phyloP scores from a whole-genome alignment of 768 basidiomycete species.

The Crassisporium funariophilum region DNA sequence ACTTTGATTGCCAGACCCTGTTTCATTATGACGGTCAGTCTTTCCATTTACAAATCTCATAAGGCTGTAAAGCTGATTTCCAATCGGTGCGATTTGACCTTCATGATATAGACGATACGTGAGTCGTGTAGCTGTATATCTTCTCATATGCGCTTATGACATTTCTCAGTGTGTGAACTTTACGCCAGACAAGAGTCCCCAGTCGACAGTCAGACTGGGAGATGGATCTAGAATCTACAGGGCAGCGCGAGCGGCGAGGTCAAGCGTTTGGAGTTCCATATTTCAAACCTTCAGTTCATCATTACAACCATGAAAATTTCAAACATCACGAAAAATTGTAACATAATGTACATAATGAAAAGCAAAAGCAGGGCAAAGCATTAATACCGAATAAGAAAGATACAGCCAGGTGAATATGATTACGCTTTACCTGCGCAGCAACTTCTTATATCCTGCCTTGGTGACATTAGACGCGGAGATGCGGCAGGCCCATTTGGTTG shows the following conservation, averaged over 20 bases:
- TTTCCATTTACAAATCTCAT: conserved; percentile 4
- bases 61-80: conserved; percentile 22
- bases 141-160: background rate
- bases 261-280: no score
- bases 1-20: conserved; percentile 52
- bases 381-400: conserved; percentile 6
- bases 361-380: conserved; percentile 1
- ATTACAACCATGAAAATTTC: background rate
- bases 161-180: conserved; percentile 36
- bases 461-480: background rate
- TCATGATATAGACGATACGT: conserved; percentile 57
- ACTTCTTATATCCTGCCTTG: conserved; percentile 19
- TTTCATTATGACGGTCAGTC: conserved; percentile 80
- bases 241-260: no score
- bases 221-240: no score
- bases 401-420: conserved; percentile 1
- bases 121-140: conserved; percentile 29
- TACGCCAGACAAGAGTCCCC: no score
- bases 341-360: conserved; percentile 15
- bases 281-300: no score
- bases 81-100: background rate
- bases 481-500: background rate
- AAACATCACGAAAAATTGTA: conserved; percentile 7
- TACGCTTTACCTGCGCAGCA: conserved; percentile 31
- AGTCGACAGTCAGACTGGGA: no score